Conservation (phyloP, 345 rosid genomes). For the Boechera retrofracta region DNA sequence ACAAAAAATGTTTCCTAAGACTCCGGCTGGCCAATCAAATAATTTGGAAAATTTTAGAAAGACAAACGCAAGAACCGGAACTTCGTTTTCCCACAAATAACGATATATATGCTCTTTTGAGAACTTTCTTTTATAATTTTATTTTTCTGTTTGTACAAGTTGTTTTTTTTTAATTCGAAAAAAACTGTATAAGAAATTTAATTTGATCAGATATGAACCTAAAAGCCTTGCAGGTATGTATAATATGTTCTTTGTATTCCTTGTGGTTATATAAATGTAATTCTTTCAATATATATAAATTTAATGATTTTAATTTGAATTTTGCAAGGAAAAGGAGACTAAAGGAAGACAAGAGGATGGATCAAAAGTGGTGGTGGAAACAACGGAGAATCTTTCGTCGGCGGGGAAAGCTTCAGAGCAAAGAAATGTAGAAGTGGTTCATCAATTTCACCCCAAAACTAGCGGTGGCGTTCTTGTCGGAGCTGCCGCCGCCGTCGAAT, state of each 20-base stretch:
- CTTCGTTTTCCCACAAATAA: neutral
- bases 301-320: neutral
- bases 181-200: neutral
- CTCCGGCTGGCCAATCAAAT: conserved; percentile 30
- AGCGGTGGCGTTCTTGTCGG: conserved; percentile 64
- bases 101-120: neutral
- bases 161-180: neutral
- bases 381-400: conserved; percentile 55
- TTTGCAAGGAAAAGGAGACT: conserved; percentile 42
- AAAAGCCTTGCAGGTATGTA: neutral
- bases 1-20: conserved; percentile 7
- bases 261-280: neutral
- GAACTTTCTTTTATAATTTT: conserved; percentile 1
- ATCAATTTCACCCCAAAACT: conserved; percentile 50
- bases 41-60: neutral
- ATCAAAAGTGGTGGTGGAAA: conserved; percentile 49
- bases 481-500: conserved; percentile 66
- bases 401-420: conserved; percentile 59
- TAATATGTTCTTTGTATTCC: too few relatives aligned
- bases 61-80: conserved; percentile 28
- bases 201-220: conserved; percentile 14
- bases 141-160: neutral
- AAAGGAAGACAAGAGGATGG: conserved; percentile 43
- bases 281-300: neutral
- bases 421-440: conserved; percentile 58